Percentiles rank a stretch among this genome's conserved stretches.
Conservation (phyloP, 2,329 filamentous ascomycete genomes). For the Fusarium stilboides region DNA sequence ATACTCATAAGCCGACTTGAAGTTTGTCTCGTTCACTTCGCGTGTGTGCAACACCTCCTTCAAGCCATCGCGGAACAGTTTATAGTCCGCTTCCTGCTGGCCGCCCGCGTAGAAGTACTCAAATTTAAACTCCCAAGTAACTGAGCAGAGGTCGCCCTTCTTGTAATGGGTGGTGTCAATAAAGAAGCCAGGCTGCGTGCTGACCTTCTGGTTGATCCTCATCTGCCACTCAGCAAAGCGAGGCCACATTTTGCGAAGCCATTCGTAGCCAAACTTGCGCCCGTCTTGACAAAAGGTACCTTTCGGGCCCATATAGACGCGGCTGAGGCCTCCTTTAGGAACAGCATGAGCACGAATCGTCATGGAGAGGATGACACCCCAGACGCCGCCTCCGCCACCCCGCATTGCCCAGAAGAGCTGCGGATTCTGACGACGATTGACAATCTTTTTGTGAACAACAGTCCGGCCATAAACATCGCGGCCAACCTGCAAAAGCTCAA, state of each 20-base stretch:
- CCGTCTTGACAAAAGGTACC: not conserved
- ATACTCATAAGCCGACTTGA: constrained; percentile 4
- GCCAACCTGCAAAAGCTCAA: too few relatives aligned
- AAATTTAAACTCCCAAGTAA: constrained; percentile 6
- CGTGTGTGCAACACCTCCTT: not conserved
- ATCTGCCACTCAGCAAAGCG: constrained; percentile 14
- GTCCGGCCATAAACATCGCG: too few relatives aligned
- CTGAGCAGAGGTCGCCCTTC: not conserved
- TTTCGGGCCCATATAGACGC: not conserved
- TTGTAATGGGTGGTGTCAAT: constrained; percentile 3
- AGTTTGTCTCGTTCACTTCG: not conserved
- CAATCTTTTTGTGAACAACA: too few relatives aligned
- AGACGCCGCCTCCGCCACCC: too few relatives aligned
- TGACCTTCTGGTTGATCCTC: constrained; percentile 6
- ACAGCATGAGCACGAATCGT: too few relatives aligned
- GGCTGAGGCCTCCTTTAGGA: constrained; percentile 6
- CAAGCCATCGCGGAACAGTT: constrained; percentile 1
- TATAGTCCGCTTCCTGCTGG: not conserved
- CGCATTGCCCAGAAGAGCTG: too few relatives aligned
- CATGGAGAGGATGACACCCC: too few relatives aligned
- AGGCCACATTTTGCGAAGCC: constrained; percentile 7
- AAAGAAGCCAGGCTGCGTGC: constrained; percentile 16
- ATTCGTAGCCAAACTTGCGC: not conserved
- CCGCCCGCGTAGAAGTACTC: constrained; percentile 7
- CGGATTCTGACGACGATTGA: too few relatives aligned